phyloP scores from a whole-genome alignment of 352 stramenopile species.

The Thalassiosira exigua region DNA sequence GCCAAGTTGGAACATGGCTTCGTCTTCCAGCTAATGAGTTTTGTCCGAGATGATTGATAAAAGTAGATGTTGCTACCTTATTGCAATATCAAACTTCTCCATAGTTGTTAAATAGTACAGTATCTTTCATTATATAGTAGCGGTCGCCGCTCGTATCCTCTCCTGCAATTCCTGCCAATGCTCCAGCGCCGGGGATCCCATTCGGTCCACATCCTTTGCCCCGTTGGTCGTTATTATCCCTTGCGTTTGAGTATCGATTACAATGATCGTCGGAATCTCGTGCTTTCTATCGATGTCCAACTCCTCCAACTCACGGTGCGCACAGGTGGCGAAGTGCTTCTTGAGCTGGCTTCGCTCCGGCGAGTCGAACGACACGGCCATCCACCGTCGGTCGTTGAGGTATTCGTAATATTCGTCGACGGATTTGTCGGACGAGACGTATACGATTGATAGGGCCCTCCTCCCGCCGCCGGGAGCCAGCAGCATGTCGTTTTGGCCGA shows the following conservation, averaged over 20 bases:
- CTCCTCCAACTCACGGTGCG: constrained; percentile 56
- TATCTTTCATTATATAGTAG: too few species aligned
- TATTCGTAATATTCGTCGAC: constrained; percentile 61
- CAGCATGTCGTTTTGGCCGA: constrained; percentile 46
- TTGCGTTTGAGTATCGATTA: constrained; percentile 67
- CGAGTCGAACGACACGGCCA: constrained; percentile 64
- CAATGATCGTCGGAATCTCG: constrained; percentile 75
- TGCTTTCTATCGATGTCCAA: constrained; percentile 67
- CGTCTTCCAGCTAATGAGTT: too few species aligned
- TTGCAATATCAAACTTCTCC: too few species aligned
- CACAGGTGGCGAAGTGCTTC: constrained; percentile 68
- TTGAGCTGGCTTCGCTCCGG: constrained; percentile 63
- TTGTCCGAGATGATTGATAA: too few species aligned
- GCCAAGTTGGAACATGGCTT: too few species aligned
- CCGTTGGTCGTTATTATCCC: constrained; percentile 66
- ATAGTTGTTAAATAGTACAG: too few species aligned
- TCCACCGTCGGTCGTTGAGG: constrained; percentile 56
- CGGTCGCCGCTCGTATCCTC: constrained; percentile 5
- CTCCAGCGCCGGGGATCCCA: constrained; percentile 32
- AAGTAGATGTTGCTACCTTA: too few species aligned
- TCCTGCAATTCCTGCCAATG: constrained; percentile 54
- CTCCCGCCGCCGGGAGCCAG: constrained; percentile 29
- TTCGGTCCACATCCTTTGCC: constrained; percentile 60
- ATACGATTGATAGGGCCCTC: constrained; percentile 64
- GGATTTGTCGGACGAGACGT: constrained; percentile 70